These are phyloP conservation scores for Kalanchoe fedtschenkoi DNA, from an alignment of 164 flowering plant genomes.

Conservation along the genomic window DNA sequence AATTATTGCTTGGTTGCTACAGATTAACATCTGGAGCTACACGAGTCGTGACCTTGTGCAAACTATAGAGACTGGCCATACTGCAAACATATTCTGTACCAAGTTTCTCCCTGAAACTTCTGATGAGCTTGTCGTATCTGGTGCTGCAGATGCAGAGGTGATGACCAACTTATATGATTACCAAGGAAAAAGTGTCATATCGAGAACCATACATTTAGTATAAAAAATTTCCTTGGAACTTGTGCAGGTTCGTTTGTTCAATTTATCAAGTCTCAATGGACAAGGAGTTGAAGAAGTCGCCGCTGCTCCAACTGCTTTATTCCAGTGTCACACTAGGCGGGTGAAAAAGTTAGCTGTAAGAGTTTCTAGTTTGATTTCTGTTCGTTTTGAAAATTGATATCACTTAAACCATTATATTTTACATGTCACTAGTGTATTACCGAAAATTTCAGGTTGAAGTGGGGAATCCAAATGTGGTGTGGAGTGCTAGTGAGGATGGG, in stretches of 20 bases:
- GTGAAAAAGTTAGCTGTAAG: constrained; percentile 92
- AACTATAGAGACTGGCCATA: constrained; percentile 77
- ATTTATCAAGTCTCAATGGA: constrained; percentile 52
- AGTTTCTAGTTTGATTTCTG: not conserved
- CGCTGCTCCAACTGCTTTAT: constrained; percentile 47
- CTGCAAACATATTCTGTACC: constrained; percentile 85
- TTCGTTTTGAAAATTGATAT: not conserved
- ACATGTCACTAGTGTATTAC: not conserved
- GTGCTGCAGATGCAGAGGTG: constrained; percentile 94
- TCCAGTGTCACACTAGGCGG: constrained; percentile 79
- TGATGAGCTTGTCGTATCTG: constrained; percentile 89
- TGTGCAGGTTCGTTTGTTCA: constrained; percentile 65
- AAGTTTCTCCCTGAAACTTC: constrained; percentile 91
- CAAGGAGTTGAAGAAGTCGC: constrained; percentile 37
- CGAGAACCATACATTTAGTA: not conserved
- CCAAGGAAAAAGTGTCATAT: not conserved
- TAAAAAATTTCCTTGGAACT: constrained; percentile 6
- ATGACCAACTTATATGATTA: constrained; percentile 4
- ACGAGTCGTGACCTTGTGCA: constrained; percentile 54
- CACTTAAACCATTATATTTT: not conserved
- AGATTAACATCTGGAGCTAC: constrained; percentile 85
- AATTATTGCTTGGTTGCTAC: constrained; percentile 15
- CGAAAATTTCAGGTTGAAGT: constrained; percentile 60
- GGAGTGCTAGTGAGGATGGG: constrained; percentile 99
- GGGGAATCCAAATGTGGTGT: constrained; percentile 91